Percentiles rank a stretch among this genome's conserved stretches.
Conservation (phyloP, 257 asterid species). For the Asclepias syriaca region DNA sequence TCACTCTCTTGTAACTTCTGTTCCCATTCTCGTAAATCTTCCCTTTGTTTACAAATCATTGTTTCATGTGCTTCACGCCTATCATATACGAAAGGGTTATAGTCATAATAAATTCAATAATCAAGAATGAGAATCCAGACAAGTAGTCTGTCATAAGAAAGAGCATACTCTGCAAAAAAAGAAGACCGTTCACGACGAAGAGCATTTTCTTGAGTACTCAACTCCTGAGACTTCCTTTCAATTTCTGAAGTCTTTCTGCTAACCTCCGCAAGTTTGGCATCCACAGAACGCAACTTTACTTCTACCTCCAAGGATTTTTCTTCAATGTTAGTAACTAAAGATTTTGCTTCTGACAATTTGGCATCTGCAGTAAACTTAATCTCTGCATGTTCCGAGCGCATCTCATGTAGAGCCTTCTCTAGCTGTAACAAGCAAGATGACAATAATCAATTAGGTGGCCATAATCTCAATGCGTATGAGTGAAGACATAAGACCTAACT, state of each 20-base stretch:
- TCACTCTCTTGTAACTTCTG: slow-evolving; percentile 71
- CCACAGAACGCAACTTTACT: slow-evolving; percentile 75
- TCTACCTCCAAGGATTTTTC: slow-evolving; percentile 89
- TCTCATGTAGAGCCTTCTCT: slow-evolving; percentile 78
- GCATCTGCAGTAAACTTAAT: slow-evolving; percentile 88
- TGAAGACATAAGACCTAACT: background rate
- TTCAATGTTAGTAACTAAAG: slow-evolving; percentile 66
- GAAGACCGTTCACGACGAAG: slow-evolving; percentile 72
- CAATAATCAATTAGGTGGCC: slow-evolving; percentile 16
- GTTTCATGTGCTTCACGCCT: slow-evolving; percentile 71
- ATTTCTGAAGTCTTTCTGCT: slow-evolving; percentile 77
- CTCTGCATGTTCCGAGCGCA: slow-evolving; percentile 86
- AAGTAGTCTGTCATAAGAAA: background rate
- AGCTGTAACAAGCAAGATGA: slow-evolving; percentile 54
- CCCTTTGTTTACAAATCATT: slow-evolving; percentile 69
- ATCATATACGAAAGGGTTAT: slow-evolving; percentile 12
- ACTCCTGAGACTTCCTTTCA: slow-evolving; percentile 65
- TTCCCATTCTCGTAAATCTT: slow-evolving; percentile 91
- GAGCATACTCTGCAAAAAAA: slow-evolving; percentile 64
- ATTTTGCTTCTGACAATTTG: slow-evolving; percentile 58
- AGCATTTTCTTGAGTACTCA: slow-evolving; percentile 70
- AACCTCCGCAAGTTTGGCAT: slow-evolving; percentile 88
- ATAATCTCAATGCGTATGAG: too few species aligned
- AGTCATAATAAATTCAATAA: slow-evolving; percentile 14
- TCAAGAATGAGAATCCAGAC: background rate